Base-by-base conservation (phyloP, 768 basidiomycete species). In the Chalciporus chontae region DNA sequence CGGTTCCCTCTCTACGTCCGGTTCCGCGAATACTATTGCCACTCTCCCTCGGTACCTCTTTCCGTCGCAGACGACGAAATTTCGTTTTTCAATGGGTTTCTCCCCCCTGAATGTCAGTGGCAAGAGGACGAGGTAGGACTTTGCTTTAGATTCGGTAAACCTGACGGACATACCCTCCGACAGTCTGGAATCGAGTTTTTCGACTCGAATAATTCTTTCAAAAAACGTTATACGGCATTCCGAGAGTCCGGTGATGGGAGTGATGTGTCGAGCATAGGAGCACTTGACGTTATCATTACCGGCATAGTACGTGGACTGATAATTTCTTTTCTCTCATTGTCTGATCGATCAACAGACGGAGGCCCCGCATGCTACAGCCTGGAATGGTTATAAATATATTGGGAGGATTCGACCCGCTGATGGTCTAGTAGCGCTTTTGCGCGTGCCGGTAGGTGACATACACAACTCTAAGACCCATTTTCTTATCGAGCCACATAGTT, bases 321-420 rank as follows among this genome's bases (percentile, higher is more conserved):
- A 40, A 45, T 29, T 13, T 18, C 26, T 26, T 23, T n/a, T 19
- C 18, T 32, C 39, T 47, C 36, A 4, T 47, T 5, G 15, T 38
- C 17, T 59, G 19, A 55, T 40, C 42, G 5, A 31, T 19, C 23
- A 23, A 26, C 56, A 81, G 80, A 77, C 77, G 6, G 78, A 78
- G 47, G 68, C 69, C 32, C 66, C 63, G 15, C 71, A 77, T 51
- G 69, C 72, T 19, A 63, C 68, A 17, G 78, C 79, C 2, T 87
- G 84, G 85, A 82, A 80, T 2, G 73, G 70, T 4, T 79, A 76
- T 48, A 73, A 66, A 42, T 70, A 85, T 43, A 62, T 78, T 37
- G 85, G 85, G 32, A 77, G 83, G 26, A 69, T 86, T 13, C 70
- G 85, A 26, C 65, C 78, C 8, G 70, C 71, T 34, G 85, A 87